Conservation (phyloP, 257 asterid genomes). For the Solanum boliviense region DNA sequence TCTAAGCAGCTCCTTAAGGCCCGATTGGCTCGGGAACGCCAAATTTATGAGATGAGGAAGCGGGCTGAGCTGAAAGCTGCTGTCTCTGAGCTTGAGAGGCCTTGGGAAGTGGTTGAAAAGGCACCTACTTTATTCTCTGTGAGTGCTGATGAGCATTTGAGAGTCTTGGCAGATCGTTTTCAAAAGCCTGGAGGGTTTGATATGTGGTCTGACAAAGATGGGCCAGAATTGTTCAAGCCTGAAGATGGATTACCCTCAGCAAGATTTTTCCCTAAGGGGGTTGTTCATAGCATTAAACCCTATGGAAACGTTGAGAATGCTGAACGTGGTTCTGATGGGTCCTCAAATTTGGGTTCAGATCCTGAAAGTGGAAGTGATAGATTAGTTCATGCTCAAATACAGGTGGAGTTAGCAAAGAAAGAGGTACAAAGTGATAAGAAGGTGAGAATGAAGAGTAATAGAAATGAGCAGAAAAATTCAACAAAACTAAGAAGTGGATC, state of each 20-base stretch:
- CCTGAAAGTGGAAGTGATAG: not conserved
- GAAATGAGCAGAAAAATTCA: conserved; percentile 4
- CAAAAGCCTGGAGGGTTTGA: conserved; percentile 96
- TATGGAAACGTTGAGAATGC: conserved; percentile 31
- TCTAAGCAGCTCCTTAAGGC: conserved; percentile 81
- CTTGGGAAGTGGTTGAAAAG: conserved; percentile 85
- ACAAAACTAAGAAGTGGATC: conserved; percentile 1
- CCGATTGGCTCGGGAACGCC: conserved; percentile 79
- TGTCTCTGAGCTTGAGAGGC: conserved; percentile 88
- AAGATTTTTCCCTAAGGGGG: conserved; percentile 89
- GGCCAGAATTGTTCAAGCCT: conserved; percentile 71
- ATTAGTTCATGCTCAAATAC: not conserved
- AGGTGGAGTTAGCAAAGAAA: not conserved
- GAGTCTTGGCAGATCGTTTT: conserved; percentile 90
- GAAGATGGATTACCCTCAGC: conserved; percentile 48
- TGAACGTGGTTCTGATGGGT: conserved; percentile 6
- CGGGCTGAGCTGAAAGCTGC: conserved; percentile 95
- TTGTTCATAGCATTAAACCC: conserved; percentile 71
- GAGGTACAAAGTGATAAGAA: not conserved
- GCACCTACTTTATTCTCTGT: conserved; percentile 81
- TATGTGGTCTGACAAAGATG: conserved; percentile 86
- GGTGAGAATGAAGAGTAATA: conserved; percentile 3
- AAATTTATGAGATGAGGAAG: conserved; percentile 87
- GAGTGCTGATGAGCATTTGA: conserved; percentile 88
- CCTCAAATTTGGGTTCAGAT: conserved; percentile 2